Percentiles rank a stretch among this genome's conserved stretches.
Evolutionary conservation across 805 yeast genomes (phyloP).

Genomic region (Metschnikowia henanensis): DNA sequence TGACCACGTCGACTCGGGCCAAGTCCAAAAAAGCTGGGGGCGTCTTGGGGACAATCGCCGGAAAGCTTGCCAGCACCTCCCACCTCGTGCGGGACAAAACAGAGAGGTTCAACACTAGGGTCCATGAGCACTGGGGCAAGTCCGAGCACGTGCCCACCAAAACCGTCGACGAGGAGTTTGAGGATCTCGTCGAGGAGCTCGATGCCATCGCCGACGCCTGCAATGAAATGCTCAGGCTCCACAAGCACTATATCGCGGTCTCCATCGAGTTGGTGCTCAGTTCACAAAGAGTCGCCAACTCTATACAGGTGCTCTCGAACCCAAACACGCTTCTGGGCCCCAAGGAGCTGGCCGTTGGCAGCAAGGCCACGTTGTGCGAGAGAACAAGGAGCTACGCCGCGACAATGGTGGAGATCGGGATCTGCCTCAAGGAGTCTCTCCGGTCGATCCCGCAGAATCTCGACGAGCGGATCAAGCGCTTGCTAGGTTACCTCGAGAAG

Average conservation of each 20-base stretch:
- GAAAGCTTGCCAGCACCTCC: constrained; percentile 8
- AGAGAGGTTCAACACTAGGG: constrained; percentile 7
- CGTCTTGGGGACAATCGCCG: constrained; percentile 7
- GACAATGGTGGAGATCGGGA: constrained; percentile 16
- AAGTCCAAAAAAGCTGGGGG: not conserved
- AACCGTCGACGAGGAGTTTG: constrained; percentile 41
- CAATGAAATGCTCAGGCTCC: constrained; percentile 9
- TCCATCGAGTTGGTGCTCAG: constrained; percentile 18
- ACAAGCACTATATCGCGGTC: constrained; percentile 7
- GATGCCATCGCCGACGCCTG: constrained; percentile 16
- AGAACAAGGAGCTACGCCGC: constrained; percentile 20
- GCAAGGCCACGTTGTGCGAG: constrained; percentile 20
- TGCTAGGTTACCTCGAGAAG: constrained; percentile 19
- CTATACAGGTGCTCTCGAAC: constrained; percentile 19
- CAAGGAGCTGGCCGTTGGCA: not conserved
- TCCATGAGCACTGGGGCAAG: constrained; percentile 12
- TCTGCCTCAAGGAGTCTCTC: constrained; percentile 12
- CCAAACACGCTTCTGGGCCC: constrained; percentile 1
- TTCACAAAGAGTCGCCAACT: constrained; percentile 24
- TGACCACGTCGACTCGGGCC: not conserved
- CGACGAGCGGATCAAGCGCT: constrained; percentile 17
- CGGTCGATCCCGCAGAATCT: constrained; percentile 7
- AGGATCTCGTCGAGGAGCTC: constrained; percentile 24
- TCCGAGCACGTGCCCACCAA: constrained; percentile 7
- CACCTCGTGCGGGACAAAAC: constrained; percentile 8